Base-by-base conservation (phyloP, 129 eudicot genomes). In the Ambrosia trifida region DNA sequence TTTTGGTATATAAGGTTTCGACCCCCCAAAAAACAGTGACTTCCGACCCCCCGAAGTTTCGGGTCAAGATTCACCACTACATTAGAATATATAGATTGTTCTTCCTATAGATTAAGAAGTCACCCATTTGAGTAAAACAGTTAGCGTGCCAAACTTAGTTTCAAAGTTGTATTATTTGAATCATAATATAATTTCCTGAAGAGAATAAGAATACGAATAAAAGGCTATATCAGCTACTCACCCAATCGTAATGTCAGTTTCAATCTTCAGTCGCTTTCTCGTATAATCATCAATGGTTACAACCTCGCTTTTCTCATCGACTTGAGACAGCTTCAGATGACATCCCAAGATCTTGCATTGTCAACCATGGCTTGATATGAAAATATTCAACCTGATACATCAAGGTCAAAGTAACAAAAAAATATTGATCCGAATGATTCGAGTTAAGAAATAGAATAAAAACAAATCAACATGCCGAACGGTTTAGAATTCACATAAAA, bases 341-440 rank as follows among this genome's bases (percentile, higher is more conserved):
- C 76, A 88, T 66, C 57, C 91, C 95, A 72, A 83, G 79, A 38
- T 89, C 96, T 77, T 77, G 82, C 89, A 92, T 85, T n/a, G 84
- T 68, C 74, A 89, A 56, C 62, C 80, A 83, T 59, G 88, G 80
- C 75, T 71, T 87, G 65, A 92, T 88, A 70, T 92, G 98, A 43
- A 61, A 1, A 78, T 92, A 92, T 43, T 70, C 83, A 47, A 92
- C 86, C 96, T 91, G 80, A 53, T 63, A 69, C 58, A 56, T 38
- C 16, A 65, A 10, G 51, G 33, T 30, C 19, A 53, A 59, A 19
- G 44, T 74, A 24, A 24, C 28, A 24, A 70, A 68, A 53, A 36
- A 32, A 57, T 44, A 50, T 45, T 14, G 3, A 75, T 16, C n/a
- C 40, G n/a, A 52, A 19, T 20, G 47, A 33, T 20, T 56, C 16